Evolutionary conservation across 306 rosid genomes (phyloP).

Genomic region (Hylodesmum podocarpum): DNA sequence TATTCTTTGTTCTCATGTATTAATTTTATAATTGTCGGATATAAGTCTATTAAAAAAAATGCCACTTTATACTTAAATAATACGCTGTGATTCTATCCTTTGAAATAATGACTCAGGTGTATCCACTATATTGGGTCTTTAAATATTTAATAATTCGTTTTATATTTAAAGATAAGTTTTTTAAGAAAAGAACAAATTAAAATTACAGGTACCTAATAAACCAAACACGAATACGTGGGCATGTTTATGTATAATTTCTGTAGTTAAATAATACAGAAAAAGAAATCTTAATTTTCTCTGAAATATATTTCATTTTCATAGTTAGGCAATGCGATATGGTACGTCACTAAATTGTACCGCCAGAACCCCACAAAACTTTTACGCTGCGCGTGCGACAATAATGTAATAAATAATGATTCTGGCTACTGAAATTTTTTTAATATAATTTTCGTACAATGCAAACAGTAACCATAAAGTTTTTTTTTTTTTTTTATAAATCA

Average conservation of each 20-base stretch:
- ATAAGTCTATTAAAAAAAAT: too few relatives aligned
- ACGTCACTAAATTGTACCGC: not conserved
- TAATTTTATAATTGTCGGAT: too few relatives aligned
- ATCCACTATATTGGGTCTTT: not conserved
- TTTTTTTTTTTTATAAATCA: not conserved
- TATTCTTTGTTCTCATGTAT: too few relatives aligned
- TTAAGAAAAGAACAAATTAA: too few relatives aligned
- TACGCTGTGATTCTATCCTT: too few relatives aligned
- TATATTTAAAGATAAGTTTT: too few relatives aligned
- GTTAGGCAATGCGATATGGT: not conserved
- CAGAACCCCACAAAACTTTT: not conserved
- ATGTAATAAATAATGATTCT: constrained; percentile 12
- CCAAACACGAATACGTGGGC: too few relatives aligned
- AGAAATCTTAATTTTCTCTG: not conserved
- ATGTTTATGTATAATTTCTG: not conserved
- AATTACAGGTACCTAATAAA: too few relatives aligned
- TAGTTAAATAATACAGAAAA: not conserved
- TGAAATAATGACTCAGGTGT: too few relatives aligned
- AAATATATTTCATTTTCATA: not conserved
- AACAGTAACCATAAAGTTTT: not conserved
- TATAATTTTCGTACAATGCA: not conserved
- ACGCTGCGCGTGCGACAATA: constrained; percentile 25
- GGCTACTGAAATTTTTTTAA: not conserved
- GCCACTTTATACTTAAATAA: too few relatives aligned
- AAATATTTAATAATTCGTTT: too few relatives aligned